A percentile compares a stretch with the other conserved stretches of the same genome.
phyloP scores from a whole-genome alignment of 2,329 filamentous ascomycete genomes.

The Lachnellula subtilissima region DNA sequence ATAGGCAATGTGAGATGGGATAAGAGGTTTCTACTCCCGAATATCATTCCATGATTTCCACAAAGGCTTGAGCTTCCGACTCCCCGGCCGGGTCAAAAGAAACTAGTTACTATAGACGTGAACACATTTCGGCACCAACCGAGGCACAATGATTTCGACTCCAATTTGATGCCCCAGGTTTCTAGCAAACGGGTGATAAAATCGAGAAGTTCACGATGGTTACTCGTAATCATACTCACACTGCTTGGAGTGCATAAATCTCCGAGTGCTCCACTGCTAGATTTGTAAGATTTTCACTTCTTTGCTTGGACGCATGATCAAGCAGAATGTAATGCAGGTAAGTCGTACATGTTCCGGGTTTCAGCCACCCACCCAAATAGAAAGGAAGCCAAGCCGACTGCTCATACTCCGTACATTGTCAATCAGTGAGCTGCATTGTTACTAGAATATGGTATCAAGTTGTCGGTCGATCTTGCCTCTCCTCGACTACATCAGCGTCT shows the following conservation, averaged over 20 bases:
- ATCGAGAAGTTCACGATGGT: neutral
- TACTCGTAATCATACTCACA: neutral
- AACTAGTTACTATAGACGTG: neutral
- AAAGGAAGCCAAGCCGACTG: neutral
- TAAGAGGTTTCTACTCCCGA: neutral
- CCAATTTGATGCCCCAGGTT: neutral
- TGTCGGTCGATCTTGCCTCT: constrained; percentile 9
- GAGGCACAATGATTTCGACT: neutral
- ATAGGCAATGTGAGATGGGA: neutral
- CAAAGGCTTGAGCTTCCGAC: neutral
- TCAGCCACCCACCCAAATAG: neutral
- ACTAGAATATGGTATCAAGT: neutral
- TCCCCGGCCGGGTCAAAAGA: neutral
- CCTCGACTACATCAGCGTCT: constrained; percentile 10
- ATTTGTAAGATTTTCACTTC: neutral
- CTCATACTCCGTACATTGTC: too few species aligned
- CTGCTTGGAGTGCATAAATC: neutral
- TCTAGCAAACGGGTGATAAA: neutral
- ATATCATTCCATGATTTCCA: neutral
- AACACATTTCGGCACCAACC: neutral
- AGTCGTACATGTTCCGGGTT: neutral
- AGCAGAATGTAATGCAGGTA: neutral
- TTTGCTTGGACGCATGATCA: neutral
- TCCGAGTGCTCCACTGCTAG: neutral
- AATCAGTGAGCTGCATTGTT: neutral